These are phyloP conservation scores for Xylaria arbuscula DNA, from an alignment of 2,329 filamentous ascomycete species.

Conservation along the genomic window DNA sequence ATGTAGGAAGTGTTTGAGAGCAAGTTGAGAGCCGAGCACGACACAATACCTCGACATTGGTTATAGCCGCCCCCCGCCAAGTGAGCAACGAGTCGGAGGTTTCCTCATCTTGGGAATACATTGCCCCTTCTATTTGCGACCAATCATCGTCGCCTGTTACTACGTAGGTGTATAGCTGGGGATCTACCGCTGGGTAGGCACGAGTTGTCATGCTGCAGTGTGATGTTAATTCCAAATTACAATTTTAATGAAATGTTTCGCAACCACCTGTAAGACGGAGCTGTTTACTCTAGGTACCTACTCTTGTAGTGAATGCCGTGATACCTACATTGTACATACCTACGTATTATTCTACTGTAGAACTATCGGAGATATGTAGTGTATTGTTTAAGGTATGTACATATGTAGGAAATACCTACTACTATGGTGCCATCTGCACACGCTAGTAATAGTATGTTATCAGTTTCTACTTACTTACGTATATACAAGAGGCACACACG, in stretches of 20 bases:
- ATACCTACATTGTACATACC: not conserved
- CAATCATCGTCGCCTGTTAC: not conserved
- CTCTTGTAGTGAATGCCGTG: not conserved
- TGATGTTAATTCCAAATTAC: conserved; percentile 8
- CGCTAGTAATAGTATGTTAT: too few relatives aligned
- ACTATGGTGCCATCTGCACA: not conserved
- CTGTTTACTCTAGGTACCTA: not conserved
- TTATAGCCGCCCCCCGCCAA: not conserved
- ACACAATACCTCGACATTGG: not conserved
- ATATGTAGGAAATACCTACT: too few relatives aligned
- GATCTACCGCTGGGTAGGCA: conserved; percentile 2
- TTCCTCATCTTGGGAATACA: not conserved
- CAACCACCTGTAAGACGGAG: conserved; percentile 1
- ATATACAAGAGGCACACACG: not conserved
- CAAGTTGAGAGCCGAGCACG: not conserved
- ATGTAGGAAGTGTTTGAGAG: too few relatives aligned
- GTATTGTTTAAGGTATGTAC: not conserved
- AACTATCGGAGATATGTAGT: not conserved
- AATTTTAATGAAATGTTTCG: not conserved
- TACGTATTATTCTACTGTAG: not conserved
- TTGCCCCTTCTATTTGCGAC: not conserved
- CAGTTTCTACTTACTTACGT: not conserved
- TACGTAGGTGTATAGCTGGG: not conserved
- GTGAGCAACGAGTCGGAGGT: not conserved
- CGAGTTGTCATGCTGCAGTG: not conserved